Evolutionary conservation across 345 rosid genomes (phyloP).

Genomic region (Populus davidiana): DNA sequence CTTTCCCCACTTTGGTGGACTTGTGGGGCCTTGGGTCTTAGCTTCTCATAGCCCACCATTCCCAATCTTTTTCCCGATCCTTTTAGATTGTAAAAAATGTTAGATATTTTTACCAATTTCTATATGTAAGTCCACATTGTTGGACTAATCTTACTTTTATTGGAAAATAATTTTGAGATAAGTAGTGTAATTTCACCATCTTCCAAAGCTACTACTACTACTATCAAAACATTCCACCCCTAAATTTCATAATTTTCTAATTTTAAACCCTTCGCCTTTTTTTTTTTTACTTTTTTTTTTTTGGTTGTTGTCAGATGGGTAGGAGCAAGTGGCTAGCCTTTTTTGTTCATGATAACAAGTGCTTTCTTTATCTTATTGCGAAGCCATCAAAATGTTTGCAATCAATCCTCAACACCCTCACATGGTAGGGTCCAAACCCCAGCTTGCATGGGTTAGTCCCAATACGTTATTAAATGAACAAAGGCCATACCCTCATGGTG

Average conservation of each 20-base stretch:
- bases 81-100: background rate
- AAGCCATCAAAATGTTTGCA: background rate
- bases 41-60: background rate
- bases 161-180: no score
- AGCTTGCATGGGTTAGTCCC: background rate
- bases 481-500: background rate
- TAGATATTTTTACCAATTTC: background rate
- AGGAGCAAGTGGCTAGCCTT: background rate
- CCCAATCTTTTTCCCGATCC: background rate
- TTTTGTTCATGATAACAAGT: background rate
- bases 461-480: background rate
- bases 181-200: no score
- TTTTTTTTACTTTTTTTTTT: background rate
- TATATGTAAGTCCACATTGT: no score
- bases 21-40: background rate
- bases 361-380: background rate
- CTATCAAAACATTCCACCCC: no score
- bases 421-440: slow-evolving; percentile 13
- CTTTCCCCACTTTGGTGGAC: background rate
- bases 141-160: no score
- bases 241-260: no score
- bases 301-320: background rate
- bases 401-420: background rate
- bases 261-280: no score
- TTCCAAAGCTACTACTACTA: no score